phyloP scores from a whole-genome alignment of 495 filamentous ascomycete genomes.

The Penicillium silybi region DNA sequence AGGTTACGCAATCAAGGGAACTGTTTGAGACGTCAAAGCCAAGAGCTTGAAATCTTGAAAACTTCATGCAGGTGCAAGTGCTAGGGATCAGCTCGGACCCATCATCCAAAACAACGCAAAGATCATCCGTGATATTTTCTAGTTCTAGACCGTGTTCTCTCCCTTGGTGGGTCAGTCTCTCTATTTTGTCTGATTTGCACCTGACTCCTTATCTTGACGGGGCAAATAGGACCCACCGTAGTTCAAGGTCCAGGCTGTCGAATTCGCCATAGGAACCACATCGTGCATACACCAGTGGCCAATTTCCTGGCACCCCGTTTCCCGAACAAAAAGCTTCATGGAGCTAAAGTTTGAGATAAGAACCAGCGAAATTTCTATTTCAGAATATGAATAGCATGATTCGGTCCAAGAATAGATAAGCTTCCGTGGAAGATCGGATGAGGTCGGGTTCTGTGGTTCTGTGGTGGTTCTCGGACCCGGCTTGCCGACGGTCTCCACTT shows the following conservation, averaged over 20 bases:
- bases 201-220: neutral
- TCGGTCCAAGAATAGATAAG: neutral
- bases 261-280: neutral
- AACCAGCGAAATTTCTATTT: neutral
- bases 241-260: neutral
- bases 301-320: neutral
- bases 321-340: neutral
- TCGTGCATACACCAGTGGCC: neutral
- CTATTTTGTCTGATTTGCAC: neutral
- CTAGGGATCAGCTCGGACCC: neutral
- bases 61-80: neutral
- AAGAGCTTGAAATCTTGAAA: neutral
- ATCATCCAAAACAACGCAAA: neutral
- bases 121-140: neutral
- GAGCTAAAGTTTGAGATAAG: neutral
- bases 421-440: neutral
- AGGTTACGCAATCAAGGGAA: neutral
- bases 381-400: neutral
- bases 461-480: neutral
- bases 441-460: neutral
- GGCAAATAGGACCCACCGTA: neutral
- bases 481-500: neutral
- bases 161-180: neutral
- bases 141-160: neutral
- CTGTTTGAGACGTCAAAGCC: neutral